Conservation (phyloP, 352 stramenopile species). For the Lagenidium sp. region DNA sequence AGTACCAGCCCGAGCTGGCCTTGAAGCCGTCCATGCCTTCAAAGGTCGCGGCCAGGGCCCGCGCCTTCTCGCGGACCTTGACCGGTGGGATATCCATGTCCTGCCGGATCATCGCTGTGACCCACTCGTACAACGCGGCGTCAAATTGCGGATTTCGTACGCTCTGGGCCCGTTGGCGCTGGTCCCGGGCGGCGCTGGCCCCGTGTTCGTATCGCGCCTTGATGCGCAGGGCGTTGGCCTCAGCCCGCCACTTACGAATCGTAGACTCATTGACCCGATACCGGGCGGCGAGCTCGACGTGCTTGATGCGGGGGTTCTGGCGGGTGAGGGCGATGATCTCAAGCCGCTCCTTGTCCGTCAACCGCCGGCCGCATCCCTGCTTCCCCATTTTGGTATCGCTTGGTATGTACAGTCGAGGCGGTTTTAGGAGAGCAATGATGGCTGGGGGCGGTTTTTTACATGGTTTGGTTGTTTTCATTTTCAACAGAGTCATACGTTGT, state of each 20-base stretch:
- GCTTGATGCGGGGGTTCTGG: slow-evolving; percentile 28
- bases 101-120: slow-evolving; percentile 11
- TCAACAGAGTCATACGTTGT: too few species aligned
- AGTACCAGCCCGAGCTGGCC: slow-evolving; percentile 46
- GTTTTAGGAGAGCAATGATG: not conserved
- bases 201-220: slow-evolving; percentile 28
- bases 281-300: slow-evolving; percentile 35
- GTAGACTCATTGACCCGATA: slow-evolving; percentile 50
- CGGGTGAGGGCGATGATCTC: slow-evolving; percentile 50
- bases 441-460: not conserved
- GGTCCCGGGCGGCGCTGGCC: slow-evolving; percentile 20
- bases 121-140: slow-evolving; percentile 27
- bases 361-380: slow-evolving; percentile 29
- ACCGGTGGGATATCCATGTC: slow-evolving; percentile 14
- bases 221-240: slow-evolving; percentile 26
- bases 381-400: slow-evolving; percentile 20
- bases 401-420: not conserved
- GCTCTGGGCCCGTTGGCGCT: slow-evolving; percentile 23
- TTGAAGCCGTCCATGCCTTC: slow-evolving; percentile 39
- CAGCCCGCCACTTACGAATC: slow-evolving; percentile 43
- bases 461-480: too few species aligned
- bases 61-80: slow-evolving; percentile 25
- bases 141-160: slow-evolving; percentile 35
- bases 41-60: slow-evolving; percentile 16
- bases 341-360: slow-evolving; percentile 55